Conservation (phyloP, 2,329 filamentous ascomycete species). For the Pyricularia grisea region DNA sequence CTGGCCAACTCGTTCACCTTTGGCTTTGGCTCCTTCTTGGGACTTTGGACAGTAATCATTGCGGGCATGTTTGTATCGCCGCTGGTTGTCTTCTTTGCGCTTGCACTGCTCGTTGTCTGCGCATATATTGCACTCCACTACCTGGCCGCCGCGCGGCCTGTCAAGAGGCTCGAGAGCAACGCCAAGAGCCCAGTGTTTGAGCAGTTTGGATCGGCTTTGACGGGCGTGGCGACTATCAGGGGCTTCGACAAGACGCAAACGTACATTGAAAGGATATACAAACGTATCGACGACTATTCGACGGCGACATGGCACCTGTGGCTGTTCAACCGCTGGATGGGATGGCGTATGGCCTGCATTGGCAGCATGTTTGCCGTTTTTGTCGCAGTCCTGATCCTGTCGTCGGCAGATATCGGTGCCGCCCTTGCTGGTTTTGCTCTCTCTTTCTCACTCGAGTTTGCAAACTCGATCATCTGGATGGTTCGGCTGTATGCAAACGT, state of each 20-base stretch:
- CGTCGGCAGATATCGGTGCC: constrained; percentile 49
- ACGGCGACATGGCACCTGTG: constrained; percentile 58
- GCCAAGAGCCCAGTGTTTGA: constrained; percentile 74
- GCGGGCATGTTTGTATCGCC: constrained; percentile 61
- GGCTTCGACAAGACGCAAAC: constrained; percentile 60
- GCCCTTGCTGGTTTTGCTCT: constrained; percentile 68
- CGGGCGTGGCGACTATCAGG: constrained; percentile 66
- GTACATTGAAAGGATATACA: constrained; percentile 63
- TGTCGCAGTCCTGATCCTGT: constrained; percentile 55
- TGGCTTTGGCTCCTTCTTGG: constrained; percentile 48
- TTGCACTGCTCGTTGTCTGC: constrained; percentile 47
- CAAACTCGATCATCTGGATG: constrained; percentile 52
- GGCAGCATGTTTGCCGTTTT: constrained; percentile 60
- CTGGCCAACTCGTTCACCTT: constrained; percentile 55
- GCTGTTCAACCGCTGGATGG: constrained; percentile 71
- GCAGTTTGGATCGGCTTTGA: constrained; percentile 64
- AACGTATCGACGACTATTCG: constrained; percentile 58
- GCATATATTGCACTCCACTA: constrained; percentile 52
- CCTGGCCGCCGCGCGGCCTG: constrained; percentile 61
- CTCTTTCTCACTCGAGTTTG: constrained; percentile 64
- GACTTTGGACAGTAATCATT: constrained; percentile 55
- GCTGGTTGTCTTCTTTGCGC: constrained; percentile 52
- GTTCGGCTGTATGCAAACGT: constrained; percentile 60
- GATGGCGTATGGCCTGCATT: constrained; percentile 60
- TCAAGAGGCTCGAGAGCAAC: constrained; percentile 69